Conservation (phyloP, 2,329 filamentous ascomycete genomes). For the Sporothrix brasiliensis region DNA sequence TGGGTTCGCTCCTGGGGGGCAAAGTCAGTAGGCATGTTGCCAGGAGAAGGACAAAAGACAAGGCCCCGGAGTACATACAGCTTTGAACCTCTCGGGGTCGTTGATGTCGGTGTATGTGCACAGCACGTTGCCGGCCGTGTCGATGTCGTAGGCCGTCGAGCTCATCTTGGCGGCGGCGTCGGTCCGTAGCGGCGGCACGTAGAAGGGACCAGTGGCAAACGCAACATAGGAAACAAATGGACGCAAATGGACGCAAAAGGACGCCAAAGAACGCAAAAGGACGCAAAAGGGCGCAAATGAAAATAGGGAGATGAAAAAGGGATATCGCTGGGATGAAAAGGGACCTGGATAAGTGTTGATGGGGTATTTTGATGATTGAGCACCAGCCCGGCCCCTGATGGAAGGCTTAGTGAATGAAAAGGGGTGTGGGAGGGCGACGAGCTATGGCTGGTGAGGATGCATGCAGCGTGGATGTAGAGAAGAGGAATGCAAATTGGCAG, state of each 20-base stretch:
- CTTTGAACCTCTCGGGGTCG: slow-evolving; percentile 36
- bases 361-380: not conserved
- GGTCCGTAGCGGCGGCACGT: slow-evolving; percentile 12
- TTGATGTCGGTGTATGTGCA: slow-evolving; percentile 42
- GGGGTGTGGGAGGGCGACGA: not conserved
- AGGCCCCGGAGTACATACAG: slow-evolving; percentile 36
- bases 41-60: not conserved
- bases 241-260: not conserved
- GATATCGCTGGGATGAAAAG: not conserved
- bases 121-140: slow-evolving; percentile 46
- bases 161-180: slow-evolving; percentile 38
- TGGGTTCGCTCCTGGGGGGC: slow-evolving; percentile 43
- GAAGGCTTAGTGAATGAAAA: slow-evolving; percentile 16
- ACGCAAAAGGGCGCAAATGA: not conserved
- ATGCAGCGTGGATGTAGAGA: not conserved
- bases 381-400: slow-evolving; percentile 12
- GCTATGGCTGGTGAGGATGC: not conserved
- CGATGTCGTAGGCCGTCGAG: slow-evolving; percentile 44
- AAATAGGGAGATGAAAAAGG: not conserved
- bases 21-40: not conserved
- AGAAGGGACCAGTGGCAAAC: not conserved
- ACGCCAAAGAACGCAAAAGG: not conserved
- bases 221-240: slow-evolving; percentile 1
- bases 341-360: not conserved
- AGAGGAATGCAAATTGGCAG: not conserved